These are phyloP conservation scores for Cladosporium sp. DNA, from an alignment of 2,329 filamentous ascomycete genomes.

Conservation along the genomic window DNA sequence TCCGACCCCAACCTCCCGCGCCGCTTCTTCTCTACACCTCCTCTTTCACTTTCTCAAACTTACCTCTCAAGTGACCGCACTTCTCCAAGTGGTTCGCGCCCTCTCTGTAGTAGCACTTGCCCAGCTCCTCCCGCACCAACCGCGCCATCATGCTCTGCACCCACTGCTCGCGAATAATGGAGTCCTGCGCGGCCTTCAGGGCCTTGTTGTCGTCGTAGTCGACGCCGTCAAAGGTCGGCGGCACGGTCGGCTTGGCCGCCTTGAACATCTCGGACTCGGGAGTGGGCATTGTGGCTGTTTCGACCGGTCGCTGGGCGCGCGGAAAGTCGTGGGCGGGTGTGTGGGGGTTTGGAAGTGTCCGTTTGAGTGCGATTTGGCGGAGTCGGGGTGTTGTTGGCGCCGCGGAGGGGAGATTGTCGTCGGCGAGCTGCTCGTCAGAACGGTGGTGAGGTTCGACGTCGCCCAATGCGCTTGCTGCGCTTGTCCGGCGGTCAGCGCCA, in stretches of 20 bases:
- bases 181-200: slow-evolving; percentile 77
- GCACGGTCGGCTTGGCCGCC: slow-evolving; percentile 75
- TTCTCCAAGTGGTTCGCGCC: slow-evolving; percentile 87
- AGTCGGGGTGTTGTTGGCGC: slow-evolving; percentile 2
- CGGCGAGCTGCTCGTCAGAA: too few species aligned
- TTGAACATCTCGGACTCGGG: slow-evolving; percentile 78
- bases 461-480: too few species aligned
- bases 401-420: neutral
- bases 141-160: slow-evolving; percentile 85
- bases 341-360: neutral
- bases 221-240: slow-evolving; percentile 79
- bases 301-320: neutral
- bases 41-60: slow-evolving; percentile 36
- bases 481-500: slow-evolving; percentile 10
- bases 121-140: slow-evolving; percentile 73
- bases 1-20: neutral
- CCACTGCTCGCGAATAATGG: slow-evolving; percentile 82
- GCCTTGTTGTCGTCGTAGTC: slow-evolving; percentile 78
- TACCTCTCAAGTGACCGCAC: slow-evolving; percentile 75
- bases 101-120: slow-evolving; percentile 79
- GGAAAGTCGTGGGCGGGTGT: neutral
- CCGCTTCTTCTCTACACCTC: too few species aligned
- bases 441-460: too few species aligned
- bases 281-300: slow-evolving; percentile 59
- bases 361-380: neutral